Percentiles rank a stretch among this genome's conserved stretches.
Evolutionary conservation across 1,284 basidiomycete genomes (phyloP).

Genomic region (Gyrodon tennesseensis): DNA sequence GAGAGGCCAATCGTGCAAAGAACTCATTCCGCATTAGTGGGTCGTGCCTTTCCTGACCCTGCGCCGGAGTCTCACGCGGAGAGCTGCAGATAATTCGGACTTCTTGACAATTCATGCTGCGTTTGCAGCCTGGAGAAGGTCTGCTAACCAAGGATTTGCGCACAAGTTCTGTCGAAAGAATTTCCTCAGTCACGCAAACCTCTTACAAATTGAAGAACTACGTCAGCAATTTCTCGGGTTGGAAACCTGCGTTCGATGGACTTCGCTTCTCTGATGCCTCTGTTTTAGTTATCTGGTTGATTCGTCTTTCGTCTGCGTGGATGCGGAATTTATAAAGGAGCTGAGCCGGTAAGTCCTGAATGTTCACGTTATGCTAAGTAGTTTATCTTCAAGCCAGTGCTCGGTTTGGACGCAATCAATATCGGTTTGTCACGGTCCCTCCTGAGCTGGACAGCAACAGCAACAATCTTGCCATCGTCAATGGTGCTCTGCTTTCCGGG

Average conservation of each 20-base stretch:
- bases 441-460: slow-evolving; percentile 72
- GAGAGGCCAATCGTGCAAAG: slow-evolving; percentile 86
- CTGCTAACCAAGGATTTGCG: slow-evolving; percentile 60
- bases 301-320: slow-evolving; percentile 79
- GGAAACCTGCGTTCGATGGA: slow-evolving; percentile 20
- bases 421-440: slow-evolving; percentile 78
- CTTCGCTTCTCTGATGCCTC: slow-evolving; percentile 17
- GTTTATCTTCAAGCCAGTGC: slow-evolving; percentile 50
- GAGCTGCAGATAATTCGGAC: slow-evolving; percentile 81
- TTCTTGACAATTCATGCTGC: slow-evolving; percentile 94
- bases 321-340: slow-evolving; percentile 65
- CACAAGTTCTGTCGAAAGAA: slow-evolving; percentile 81
- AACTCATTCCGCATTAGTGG: slow-evolving; percentile 73
- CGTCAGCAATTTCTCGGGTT: slow-evolving; percentile 90
- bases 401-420: slow-evolving; percentile 72
- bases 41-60: slow-evolving; percentile 33
- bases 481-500: slow-evolving; percentile 83
- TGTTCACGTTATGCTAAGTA: background rate
- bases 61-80: slow-evolving; percentile 1
- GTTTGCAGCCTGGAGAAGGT: slow-evolving; percentile 86
- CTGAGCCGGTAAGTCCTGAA: slow-evolving; percentile 59
- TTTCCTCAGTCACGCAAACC: slow-evolving; percentile 88
- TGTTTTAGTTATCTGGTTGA: slow-evolving; percentile 74
- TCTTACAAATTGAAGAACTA: slow-evolving; percentile 96
- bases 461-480: slow-evolving; percentile 63